Base-by-base conservation (phyloP, 2,329 filamentous ascomycete species). In the Calonectria henricotiae region DNA sequence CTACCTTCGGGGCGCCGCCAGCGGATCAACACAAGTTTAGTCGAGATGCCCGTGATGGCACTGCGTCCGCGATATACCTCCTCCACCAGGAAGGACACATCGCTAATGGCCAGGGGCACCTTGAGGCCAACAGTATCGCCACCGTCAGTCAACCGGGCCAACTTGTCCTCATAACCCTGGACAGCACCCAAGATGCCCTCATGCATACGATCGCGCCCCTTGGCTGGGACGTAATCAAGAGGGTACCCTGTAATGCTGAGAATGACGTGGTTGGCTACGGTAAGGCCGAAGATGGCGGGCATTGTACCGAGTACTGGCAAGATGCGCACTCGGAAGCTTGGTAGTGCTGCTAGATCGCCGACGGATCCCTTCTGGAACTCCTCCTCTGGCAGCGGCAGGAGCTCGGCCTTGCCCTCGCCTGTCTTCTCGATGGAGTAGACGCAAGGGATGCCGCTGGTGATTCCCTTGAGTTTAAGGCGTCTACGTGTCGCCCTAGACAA, bases 271-370 rank as follows among this genome's bases (percentile, higher is more conserved):
- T 98, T 99, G 4, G 96, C 96, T 9, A 94, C 90, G 0, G 93
- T 93, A 67, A 98, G 93, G 9, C 96, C 96, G 81, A 99, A 99
- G 0, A 98, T 92, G 2, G 96, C 96, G 0, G 96, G 96, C 95
- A 99, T 98, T 0, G 96, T 99, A 0, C 96, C 96, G 3, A 99
- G 85, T 0, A 99, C 96, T 0, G 96, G 96, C 9, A 99, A 83
- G 68, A 99, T 99, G n/a, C 96, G 89, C 11, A 98, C 94, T 27
- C 96, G 89, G 82, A 99, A 99, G 80, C 98, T 95, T 1, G 95
- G 93, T 62, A 99, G 88, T 0, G 97, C 94, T 49, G 95, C 93
- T 0, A 98, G 87, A 74, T 98, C 95, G 30, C 93, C 92, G 0
- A 98, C 94, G 20, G 91, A 87, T 20, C 96, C 96, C 82, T 96